Percentiles rank a stretch among this genome's conserved stretches.
phyloP scores from a whole-genome alignment of 176 grass and related monocot species.

The Bonia amplexicaulis region DNA sequence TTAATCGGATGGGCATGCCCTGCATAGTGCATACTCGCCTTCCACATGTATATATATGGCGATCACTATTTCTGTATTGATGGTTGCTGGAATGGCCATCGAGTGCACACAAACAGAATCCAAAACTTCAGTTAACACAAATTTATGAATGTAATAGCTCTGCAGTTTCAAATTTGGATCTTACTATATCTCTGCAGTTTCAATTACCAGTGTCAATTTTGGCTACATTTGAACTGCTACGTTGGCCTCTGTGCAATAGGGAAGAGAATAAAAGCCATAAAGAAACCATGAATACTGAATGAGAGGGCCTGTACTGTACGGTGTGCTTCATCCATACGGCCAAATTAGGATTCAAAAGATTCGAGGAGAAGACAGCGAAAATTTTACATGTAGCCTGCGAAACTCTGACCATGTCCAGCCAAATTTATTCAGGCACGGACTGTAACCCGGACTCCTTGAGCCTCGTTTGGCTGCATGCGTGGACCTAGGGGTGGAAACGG shows the following conservation, averaged over 20 bases:
- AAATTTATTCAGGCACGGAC: conserved; percentile 1
- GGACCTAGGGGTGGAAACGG: too few species aligned
- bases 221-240: neutral
- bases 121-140: neutral
- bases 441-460: neutral
- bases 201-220: neutral
- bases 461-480: neutral
- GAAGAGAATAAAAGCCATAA: neutral
- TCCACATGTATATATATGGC: neutral
- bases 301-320: neutral
- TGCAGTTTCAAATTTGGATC: neutral
- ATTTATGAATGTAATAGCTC: neutral
- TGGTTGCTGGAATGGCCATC: neutral
- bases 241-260: neutral
- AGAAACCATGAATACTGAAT: neutral
- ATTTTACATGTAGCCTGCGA: neutral
- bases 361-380: neutral
- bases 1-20: neutral
- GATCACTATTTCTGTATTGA: neutral
- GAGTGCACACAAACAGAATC: neutral
- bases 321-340: conserved; percentile 1
- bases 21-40: neutral
- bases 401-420: conserved; percentile 1
- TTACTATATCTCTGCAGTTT: neutral
- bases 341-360: conserved; percentile 39